Conservation (phyloP, 495 filamentous ascomycete genomes). For the Polyplosphaeria fusca region DNA sequence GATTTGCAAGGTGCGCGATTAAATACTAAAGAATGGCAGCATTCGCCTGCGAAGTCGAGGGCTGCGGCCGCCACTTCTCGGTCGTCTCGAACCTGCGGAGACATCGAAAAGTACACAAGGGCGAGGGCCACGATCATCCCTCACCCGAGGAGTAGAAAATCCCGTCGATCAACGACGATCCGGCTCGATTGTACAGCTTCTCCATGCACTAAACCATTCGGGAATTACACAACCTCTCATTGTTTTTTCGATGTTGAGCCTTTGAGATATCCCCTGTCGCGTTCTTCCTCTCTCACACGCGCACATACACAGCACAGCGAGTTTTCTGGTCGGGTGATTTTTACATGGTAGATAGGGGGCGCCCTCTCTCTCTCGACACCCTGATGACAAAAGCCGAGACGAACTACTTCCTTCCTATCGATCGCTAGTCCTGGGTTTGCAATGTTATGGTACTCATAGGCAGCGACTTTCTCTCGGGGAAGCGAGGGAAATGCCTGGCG, state of each 20-base stretch:
- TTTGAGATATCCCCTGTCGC: conserved; percentile 36
- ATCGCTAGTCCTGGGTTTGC: conserved; percentile 17
- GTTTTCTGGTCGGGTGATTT: conserved; percentile 10
- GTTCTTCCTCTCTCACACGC: conserved; percentile 13
- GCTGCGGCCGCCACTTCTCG: conserved; percentile 94
- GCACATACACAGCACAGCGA: conserved; percentile 6
- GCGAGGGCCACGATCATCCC: conserved; percentile 53
- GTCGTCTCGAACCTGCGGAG: conserved; percentile 94
- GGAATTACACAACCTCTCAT: background rate
- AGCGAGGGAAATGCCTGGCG: too few relatives aligned
- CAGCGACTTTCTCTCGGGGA: too few relatives aligned
- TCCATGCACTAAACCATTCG: background rate
- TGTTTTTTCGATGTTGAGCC: conserved; percentile 6
- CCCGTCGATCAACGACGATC: conserved; percentile 3
- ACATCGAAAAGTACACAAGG: conserved; percentile 95
- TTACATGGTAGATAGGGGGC: conserved; percentile 29
- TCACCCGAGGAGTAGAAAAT: conserved; percentile 39
- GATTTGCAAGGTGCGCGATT: conserved; percentile 2
- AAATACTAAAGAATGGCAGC: conserved; percentile 57
- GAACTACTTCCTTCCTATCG: conserved; percentile 17
- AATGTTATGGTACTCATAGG: background rate
- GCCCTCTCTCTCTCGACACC: too few relatives aligned
- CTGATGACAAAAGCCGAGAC: conserved; percentile 14
- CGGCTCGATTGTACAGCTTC: too few relatives aligned
- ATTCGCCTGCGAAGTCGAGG: conserved; percentile 90